A percentile compares a stretch with the other conserved stretches of the same genome.
Conservation (phyloP, 2,329 filamentous ascomycete genomes). For the Rutstroemia sp. region DNA sequence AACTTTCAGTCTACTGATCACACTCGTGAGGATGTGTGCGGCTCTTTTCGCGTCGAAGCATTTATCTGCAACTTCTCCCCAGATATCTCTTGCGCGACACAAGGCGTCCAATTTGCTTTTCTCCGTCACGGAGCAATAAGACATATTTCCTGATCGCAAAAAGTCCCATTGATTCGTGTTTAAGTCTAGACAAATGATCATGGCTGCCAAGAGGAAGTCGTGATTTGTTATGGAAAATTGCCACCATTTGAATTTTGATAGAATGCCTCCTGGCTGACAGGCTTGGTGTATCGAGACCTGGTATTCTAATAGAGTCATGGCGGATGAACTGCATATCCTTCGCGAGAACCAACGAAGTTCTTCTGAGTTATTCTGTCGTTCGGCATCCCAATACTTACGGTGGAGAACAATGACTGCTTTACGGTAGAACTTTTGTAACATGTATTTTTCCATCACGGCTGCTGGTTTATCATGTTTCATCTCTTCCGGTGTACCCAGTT, state of each 20-base stretch:
- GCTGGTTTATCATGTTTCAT: constrained; percentile 40
- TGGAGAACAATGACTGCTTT: constrained; percentile 50
- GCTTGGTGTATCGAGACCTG: constrained; percentile 43
- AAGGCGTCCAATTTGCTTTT: constrained; percentile 18
- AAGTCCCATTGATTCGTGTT: constrained; percentile 12
- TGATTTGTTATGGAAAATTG: constrained; percentile 49
- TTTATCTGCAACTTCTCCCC: constrained; percentile 18
- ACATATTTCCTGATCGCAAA: background rate
- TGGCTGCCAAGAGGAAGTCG: constrained; percentile 54
- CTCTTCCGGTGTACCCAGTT: constrained; percentile 40
- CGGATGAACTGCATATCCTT: constrained; percentile 41
- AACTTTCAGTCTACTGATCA: constrained; percentile 14
- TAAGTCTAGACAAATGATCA: constrained; percentile 48
- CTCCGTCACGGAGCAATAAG: constrained; percentile 14
- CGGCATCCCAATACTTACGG: constrained; percentile 44
- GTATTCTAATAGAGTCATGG: constrained; percentile 40
- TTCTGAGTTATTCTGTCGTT: constrained; percentile 24
- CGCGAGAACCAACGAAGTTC: constrained; percentile 45
- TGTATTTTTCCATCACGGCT: constrained; percentile 44
- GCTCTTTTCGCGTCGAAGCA: constrained; percentile 20
- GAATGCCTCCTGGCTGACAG: constrained; percentile 44
- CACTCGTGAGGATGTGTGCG: constrained; percentile 14
- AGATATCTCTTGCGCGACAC: constrained; percentile 18
- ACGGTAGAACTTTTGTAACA: constrained; percentile 44
- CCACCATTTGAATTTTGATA: constrained; percentile 49